Evolutionary conservation across 2,329 filamentous ascomycete species (phyloP).

Genomic region (Sporothrix variecibatus): DNA sequence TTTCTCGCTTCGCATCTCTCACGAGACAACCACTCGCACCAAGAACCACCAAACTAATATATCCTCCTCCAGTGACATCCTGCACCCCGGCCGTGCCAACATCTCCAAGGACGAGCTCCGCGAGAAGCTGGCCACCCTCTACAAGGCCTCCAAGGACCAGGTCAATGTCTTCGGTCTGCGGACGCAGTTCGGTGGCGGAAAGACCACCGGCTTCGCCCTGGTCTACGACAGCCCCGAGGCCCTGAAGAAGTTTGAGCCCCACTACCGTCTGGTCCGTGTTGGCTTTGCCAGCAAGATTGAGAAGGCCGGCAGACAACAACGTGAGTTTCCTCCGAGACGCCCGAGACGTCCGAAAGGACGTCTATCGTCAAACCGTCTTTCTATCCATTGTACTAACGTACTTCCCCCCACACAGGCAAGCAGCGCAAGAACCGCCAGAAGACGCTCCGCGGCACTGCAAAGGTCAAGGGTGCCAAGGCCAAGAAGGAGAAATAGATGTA

Average conservation of each 20-base stretch:
- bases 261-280: conserved; percentile 94
- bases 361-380: no score
- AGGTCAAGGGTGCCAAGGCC: conserved; percentile 92
- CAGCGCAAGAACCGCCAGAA: conserved; percentile 99
- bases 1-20: no score
- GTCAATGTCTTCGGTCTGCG: conserved; percentile 97
- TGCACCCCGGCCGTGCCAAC: conserved; percentile 97
- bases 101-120: conserved; percentile 99
- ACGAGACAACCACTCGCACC: neutral
- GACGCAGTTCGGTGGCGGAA: conserved; percentile 99
- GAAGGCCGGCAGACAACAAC: conserved; percentile 97
- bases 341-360: no score
- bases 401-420: conserved; percentile 73
- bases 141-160: conserved; percentile 98
- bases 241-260: conserved; percentile 99
- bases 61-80: conserved; percentile 79
- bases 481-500: conserved; percentile 87
- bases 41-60: conserved; percentile 10
- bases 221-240: conserved; percentile 98
- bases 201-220: conserved; percentile 98
- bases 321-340: conserved; percentile 62
- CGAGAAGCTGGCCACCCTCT: conserved; percentile 88
- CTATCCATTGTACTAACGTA: neutral
- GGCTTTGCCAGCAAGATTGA: conserved; percentile 92
- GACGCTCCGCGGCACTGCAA: conserved; percentile 96